Evolutionary conservation across 2,329 filamentous ascomycete species (phyloP).

Genomic region (Penicillium sp.): DNA sequence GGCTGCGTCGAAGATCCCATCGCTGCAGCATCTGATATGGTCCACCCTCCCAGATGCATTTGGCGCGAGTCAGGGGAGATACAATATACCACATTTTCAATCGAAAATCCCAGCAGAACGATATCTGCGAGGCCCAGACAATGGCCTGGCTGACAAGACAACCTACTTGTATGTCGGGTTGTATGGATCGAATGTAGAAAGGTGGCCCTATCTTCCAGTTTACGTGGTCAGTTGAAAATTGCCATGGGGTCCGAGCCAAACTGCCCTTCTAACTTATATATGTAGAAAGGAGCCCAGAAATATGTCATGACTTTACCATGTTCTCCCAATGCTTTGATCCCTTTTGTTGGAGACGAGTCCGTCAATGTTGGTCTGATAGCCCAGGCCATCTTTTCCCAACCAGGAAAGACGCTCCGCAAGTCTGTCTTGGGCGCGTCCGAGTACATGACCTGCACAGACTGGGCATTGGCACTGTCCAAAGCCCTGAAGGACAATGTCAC

Average conservation of each 20-base stretch:
- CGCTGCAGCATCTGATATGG: conserved; percentile 1
- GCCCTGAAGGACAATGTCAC: not conserved
- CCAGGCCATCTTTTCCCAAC: not conserved
- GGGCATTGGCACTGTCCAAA: not conserved
- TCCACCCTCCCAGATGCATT: conserved; percentile 1
- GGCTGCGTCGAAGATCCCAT: not conserved
- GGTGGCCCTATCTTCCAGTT: not conserved
- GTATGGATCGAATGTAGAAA: not conserved
- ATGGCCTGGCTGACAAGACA: not conserved
- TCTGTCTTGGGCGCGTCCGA: not conserved
- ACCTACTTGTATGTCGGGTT: conserved; percentile 1
- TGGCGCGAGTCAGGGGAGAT: not conserved
- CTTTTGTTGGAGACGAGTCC: not conserved
- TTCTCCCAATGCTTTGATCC: not conserved
- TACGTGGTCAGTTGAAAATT: not conserved
- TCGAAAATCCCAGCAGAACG: not conserved
- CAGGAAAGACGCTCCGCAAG: not conserved
- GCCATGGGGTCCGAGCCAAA: not conserved
- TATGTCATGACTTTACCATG: not conserved
- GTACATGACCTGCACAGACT: not conserved
- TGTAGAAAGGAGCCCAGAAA: not conserved
- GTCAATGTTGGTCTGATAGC: not conserved
- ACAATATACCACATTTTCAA: not conserved
- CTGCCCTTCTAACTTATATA: not conserved
- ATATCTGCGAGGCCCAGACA: not conserved